Conservation (phyloP, 371 early-diverging fungal genomes). For the Mortierella sp. region DNA sequence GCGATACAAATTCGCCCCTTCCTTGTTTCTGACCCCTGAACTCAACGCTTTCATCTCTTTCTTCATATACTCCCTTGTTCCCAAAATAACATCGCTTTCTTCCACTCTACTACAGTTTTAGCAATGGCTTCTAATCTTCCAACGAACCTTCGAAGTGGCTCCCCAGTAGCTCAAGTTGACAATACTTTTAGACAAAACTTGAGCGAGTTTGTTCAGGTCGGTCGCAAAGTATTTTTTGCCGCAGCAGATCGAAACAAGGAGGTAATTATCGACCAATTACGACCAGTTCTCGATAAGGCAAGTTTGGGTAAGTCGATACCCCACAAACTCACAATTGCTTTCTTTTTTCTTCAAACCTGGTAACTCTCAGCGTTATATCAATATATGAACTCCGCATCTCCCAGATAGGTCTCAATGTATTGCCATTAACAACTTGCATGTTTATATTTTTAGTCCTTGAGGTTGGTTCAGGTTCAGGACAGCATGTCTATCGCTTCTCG, state of each 20-base stretch:
- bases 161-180: neutral
- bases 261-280: slow-evolving; percentile 35
- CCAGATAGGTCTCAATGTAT: too few relatives aligned
- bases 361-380: neutral
- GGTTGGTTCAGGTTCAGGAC: slow-evolving; percentile 53
- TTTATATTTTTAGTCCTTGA: slow-evolving; percentile 29
- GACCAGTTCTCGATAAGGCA: slow-evolving; percentile 29
- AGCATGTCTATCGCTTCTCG: slow-evolving; percentile 42
- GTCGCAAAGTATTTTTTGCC: slow-evolving; percentile 50
- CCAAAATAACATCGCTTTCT: too few relatives aligned
- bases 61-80: too few relatives aligned
- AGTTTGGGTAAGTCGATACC: slow-evolving; percentile 18
- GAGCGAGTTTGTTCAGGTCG: slow-evolving; percentile 53
- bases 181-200: slow-evolving; percentile 28
- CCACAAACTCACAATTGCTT: too few relatives aligned
- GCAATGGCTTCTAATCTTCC: neutral
- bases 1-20: too few relatives aligned
- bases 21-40: neutral
- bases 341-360: neutral
- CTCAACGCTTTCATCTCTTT: neutral
- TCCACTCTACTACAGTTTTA: slow-evolving; percentile 3
- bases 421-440: neutral
- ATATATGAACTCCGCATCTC: too few relatives aligned
- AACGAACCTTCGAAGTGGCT: neutral
- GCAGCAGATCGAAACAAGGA: slow-evolving; percentile 55